These are phyloP conservation scores for Boletus pseudopeckii DNA, from an alignment of 768 basidiomycete species.

Conservation along the genomic window DNA sequence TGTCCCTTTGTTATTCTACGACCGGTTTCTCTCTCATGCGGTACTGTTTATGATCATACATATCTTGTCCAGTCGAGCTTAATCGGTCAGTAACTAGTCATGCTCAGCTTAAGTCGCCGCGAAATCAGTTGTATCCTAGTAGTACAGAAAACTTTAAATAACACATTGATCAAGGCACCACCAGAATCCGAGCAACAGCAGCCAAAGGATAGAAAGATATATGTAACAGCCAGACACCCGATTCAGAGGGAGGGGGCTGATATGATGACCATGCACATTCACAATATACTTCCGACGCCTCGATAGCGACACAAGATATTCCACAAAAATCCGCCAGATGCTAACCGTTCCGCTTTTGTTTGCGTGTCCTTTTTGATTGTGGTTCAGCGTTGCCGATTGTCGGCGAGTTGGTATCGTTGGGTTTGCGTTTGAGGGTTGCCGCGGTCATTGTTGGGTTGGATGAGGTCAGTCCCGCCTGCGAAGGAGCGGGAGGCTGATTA, in stretches of 20 bases:
- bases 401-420: slow-evolving; percentile 46
- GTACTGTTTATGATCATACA: slow-evolving; percentile 12
- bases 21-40: slow-evolving; percentile 3
- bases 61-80: slow-evolving; percentile 8
- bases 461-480: slow-evolving; percentile 38
- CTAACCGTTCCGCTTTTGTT: slow-evolving; percentile 51
- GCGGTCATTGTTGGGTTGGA: slow-evolving; percentile 49
- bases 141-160: slow-evolving; percentile 38
- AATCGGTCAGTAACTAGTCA: slow-evolving; percentile 1
- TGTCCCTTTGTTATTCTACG: not conserved
- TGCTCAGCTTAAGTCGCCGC: slow-evolving; percentile 1
- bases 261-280: slow-evolving; percentile 19
- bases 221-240: slow-evolving; percentile 23
- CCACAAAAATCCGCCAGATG: slow-evolving; percentile 33
- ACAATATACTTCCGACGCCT: slow-evolving; percentile 31
- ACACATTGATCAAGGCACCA: slow-evolving; percentile 25
- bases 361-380: slow-evolving; percentile 53
- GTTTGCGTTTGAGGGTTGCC: slow-evolving; percentile 57
- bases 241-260: slow-evolving; percentile 5
- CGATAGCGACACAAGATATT: slow-evolving; percentile 31
- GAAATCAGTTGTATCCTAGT: slow-evolving; percentile 22
- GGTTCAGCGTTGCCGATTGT: slow-evolving; percentile 46
- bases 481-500: slow-evolving; percentile 39
- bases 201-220: slow-evolving; percentile 29
- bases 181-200: slow-evolving; percentile 27